Base-by-base conservation (phyloP, 257 asterid genomes). In the Scutellaria minor region DNA sequence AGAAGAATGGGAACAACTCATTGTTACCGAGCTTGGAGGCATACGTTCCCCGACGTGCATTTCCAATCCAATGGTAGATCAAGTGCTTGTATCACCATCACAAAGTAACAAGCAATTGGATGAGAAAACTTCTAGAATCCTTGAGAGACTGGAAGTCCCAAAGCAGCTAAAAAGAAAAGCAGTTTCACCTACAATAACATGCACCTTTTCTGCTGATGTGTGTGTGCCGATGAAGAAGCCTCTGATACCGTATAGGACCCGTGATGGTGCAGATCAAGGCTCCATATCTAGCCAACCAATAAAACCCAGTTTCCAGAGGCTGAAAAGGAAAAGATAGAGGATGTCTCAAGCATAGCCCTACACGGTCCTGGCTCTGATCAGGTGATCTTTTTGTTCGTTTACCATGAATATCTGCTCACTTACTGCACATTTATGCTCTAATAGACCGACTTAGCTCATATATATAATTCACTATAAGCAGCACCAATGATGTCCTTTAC, bases 101-200 rank as follows among this genome's bases (percentile, higher is more conserved):
- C 86, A 83, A 75, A 78, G 55, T 66, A 82, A 66, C 75, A 87
- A 73, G 85, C 89, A 82, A 74, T 44, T 88, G 58, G 96, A 93
- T 75, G 96, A 86, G 66, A 89, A 84, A 81, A 93, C 98, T 62
- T 80, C 96, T 54, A 80, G 96, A 79, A 93, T 93, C 74, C 89
- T 93, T 14, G 97, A 91, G 87, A 91, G 98, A 71, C 87, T 93
- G 70, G 97, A 93, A 83, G 68, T 76, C 64, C 98, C 97, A 3
- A 84, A 79, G 78, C 89, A 89, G 83, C 85, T 85, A 22, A 89
- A 93, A 66, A 85, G 92, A 74, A 91, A 89, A 87, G 71, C 82
- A 62, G 69, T 79, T 76, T 87, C 95, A 37, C 96, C 95, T 22
- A 75, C 83, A 53, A 68, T 75, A 75, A 68, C 85, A 22, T 75